Percentiles rank a stretch among this genome's conserved stretches.
Evolutionary conservation across 495 filamentous ascomycete genomes (phyloP).

Genomic region (Penicillium ucsense): DNA sequence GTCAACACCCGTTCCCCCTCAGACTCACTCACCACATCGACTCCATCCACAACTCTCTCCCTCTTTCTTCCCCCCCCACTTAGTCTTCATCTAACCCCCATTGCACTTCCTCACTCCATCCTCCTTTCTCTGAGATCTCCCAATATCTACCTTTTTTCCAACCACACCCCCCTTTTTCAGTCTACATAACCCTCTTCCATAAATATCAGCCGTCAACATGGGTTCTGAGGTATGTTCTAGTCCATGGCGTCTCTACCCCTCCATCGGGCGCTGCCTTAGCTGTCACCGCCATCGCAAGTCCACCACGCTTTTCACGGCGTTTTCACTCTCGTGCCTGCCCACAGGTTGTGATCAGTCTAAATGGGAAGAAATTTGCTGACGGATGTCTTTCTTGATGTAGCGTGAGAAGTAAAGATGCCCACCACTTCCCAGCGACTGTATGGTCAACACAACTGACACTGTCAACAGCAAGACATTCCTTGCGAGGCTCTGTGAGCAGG

Average conservation of each 20-base stretch:
- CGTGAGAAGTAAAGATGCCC: slow-evolving; percentile 68
- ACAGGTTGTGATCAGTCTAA: neutral
- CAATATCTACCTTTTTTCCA: slow-evolving; percentile 5
- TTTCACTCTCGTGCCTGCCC: slow-evolving; percentile 5
- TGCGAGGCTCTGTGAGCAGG: slow-evolving; percentile 99
- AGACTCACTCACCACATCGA: neutral
- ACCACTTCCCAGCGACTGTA: slow-evolving; percentile 9
- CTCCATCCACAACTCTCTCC: slow-evolving; percentile 10
- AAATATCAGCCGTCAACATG: slow-evolving; percentile 23
- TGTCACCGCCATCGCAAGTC: slow-evolving; percentile 24
- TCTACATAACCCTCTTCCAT: neutral
- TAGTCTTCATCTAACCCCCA: slow-evolving; percentile 15
- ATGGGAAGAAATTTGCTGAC: slow-evolving; percentile 14
- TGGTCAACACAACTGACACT: slow-evolving; percentile 23
- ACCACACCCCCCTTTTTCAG: neutral
- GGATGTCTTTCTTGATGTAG: slow-evolving; percentile 35
- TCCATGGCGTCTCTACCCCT: slow-evolving; percentile 23
- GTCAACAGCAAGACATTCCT: slow-evolving; percentile 96
- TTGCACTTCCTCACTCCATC: slow-evolving; percentile 20
- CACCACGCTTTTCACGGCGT: slow-evolving; percentile 18
- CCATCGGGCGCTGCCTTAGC: slow-evolving; percentile 27
- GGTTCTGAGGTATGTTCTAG: slow-evolving; percentile 40
- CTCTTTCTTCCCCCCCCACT: slow-evolving; percentile 15
- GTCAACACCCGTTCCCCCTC: slow-evolving; percentile 12
- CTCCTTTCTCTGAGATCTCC: slow-evolving; percentile 9